Evolutionary conservation across 441 rosid genomes (phyloP).

Genomic region (Hypseocharis bilobata): DNA sequence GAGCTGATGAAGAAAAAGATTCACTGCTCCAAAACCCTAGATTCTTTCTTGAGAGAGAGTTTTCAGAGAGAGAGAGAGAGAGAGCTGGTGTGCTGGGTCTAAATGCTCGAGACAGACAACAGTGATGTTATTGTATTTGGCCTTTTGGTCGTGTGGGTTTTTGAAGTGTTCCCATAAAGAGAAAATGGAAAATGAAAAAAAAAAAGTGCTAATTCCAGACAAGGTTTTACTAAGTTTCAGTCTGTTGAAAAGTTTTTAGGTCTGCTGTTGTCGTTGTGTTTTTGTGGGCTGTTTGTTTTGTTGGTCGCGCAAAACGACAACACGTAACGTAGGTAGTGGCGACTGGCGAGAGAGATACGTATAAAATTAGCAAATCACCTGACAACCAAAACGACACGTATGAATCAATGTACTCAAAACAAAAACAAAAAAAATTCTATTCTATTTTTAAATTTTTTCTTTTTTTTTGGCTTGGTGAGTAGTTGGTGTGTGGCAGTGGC

Average conservation of each 20-base stretch:
- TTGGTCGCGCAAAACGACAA: conserved; percentile 1
- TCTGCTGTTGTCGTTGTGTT: no score
- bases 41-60: conserved; percentile 26
- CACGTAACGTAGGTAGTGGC: not conserved
- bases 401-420: no score
- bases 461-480: no score
- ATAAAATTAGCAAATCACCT: not conserved
- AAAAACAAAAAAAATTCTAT: no score
- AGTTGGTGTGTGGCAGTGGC: no score
- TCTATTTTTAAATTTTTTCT: no score
- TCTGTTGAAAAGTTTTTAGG: not conserved
- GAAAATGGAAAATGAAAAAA: no score
- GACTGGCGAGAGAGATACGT: no score
- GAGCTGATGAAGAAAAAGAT: conserved; percentile 25
- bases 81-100: not conserved
- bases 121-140: not conserved
- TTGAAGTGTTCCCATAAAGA: conserved; percentile 7
- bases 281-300: not conserved
- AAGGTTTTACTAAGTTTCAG: conserved; percentile 7
- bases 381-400: no score
- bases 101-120: conserved; percentile 4
- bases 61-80: conserved; percentile 20
- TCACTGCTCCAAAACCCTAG: conserved; percentile 35
- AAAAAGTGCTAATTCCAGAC: conserved; percentile 7
- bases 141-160: not conserved